Percentiles rank a stretch among this genome's conserved stretches.
phyloP scores from a whole-genome alignment of 805 yeast genomes.

The Pichia cephalocereana region DNA sequence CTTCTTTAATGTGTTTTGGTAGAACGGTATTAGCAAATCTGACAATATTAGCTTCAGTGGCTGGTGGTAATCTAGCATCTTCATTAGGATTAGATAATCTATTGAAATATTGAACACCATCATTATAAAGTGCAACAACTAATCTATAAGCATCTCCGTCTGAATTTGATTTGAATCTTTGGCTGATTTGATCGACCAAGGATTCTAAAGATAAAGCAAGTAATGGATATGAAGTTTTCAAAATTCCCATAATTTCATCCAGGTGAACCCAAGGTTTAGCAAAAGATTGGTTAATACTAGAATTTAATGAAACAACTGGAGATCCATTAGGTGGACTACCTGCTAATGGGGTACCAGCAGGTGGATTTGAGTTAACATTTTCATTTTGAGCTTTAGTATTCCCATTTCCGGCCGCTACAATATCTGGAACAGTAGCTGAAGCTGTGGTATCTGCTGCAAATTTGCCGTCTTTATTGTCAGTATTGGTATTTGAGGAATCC shows the following conservation, averaged over 20 bases:
- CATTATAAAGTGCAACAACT: constrained; percentile 85
- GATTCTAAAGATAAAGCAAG: constrained; percentile 90
- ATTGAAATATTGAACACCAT: constrained; percentile 85
- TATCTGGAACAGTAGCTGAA: too few relatives aligned
- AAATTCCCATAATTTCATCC: constrained; percentile 83
- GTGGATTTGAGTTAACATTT: too few relatives aligned
- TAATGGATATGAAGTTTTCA: constrained; percentile 94
- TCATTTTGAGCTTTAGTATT: too few relatives aligned
- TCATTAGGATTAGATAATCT: constrained; percentile 80
- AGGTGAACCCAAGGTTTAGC: constrained; percentile 91
- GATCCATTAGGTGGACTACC: neutral
- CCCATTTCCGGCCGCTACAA: too few relatives aligned
- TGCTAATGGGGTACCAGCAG: too few relatives aligned
- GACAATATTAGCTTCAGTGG: constrained; percentile 80
- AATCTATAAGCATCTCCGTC: constrained; percentile 95
- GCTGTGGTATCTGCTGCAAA: too few relatives aligned
- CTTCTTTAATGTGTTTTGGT: constrained; percentile 80
- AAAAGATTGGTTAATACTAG: constrained; percentile 9
- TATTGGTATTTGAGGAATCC: too few relatives aligned
- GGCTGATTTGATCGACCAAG: constrained; percentile 88
- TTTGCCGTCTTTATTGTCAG: too few relatives aligned
- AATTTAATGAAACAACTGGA: neutral
- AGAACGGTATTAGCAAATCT: constrained; percentile 89
- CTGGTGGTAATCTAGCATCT: constrained; percentile 80
- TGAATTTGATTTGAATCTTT: constrained; percentile 83